Evolutionary conservation across 129 eudicot species (phyloP).

Genomic region (Heracleum sosnowskyi): DNA sequence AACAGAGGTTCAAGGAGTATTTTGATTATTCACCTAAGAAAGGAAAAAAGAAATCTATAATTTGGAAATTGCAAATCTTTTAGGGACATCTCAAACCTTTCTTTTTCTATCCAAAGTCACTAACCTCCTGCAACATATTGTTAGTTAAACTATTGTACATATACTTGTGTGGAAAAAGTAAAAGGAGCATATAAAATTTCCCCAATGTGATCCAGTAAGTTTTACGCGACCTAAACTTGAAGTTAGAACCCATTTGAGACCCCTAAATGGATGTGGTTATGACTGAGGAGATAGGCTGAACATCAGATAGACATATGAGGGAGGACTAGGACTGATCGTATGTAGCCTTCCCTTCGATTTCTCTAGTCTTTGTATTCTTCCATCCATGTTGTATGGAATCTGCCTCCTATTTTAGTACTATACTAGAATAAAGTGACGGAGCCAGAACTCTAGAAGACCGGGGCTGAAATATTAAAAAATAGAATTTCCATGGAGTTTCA

Average conservation of each 20-base stretch:
- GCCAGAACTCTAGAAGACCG: background rate
- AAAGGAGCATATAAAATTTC: background rate
- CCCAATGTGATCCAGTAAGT: background rate
- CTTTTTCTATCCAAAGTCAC: background rate
- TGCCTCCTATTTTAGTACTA: background rate
- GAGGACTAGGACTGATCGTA: background rate
- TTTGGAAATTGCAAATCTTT: background rate
- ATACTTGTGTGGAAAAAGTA: background rate
- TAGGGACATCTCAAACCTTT: background rate
- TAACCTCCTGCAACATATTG: background rate
- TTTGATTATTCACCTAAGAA: background rate
- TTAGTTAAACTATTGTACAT: background rate
- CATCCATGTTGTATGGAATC: background rate
- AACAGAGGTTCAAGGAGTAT: background rate
- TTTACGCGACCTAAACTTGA: background rate
- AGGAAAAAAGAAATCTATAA: background rate
- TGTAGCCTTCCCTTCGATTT: background rate
- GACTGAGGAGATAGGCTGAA: background rate
- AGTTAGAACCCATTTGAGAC: background rate
- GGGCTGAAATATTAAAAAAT: background rate
- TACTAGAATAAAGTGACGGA: background rate
- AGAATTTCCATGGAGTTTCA: background rate
- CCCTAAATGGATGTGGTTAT: background rate
- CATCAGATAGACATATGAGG: background rate
- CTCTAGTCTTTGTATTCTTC: background rate